Percentiles rank a stretch among this genome's conserved stretches.
Conservation (phyloP, 768 basidiomycete genomes). For the Mycena rebaudengoi region DNA sequence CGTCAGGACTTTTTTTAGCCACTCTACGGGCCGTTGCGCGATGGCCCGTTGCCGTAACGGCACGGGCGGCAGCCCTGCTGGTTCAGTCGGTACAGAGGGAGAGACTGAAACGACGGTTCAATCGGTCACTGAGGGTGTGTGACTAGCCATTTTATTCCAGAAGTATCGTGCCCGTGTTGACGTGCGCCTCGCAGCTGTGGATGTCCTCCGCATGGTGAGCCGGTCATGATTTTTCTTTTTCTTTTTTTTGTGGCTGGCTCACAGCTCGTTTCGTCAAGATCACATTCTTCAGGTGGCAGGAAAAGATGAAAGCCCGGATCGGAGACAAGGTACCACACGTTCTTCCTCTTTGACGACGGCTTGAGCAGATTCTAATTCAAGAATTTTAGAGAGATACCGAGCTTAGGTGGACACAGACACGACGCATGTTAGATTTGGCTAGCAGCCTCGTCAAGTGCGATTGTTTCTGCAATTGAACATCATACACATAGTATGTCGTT, state of each 20-base stretch:
- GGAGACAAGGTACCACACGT: conserved; percentile 44
- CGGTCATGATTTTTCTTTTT: background rate
- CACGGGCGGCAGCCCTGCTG: no score
- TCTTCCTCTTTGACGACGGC: no score
- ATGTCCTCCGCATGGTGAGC: conserved; percentile 72
- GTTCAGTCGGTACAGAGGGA: conserved; percentile 47
- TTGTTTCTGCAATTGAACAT: background rate
- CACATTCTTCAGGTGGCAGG: conserved; percentile 70
- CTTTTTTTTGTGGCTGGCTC: background rate
- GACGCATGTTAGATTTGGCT: conserved; percentile 48
- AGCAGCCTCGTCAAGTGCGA: conserved; percentile 42
- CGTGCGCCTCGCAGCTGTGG: conserved; percentile 50
- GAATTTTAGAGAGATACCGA: conserved; percentile 54
- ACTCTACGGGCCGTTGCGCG: no score
- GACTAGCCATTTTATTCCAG: conserved; percentile 29
- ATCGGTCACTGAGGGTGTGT: conserved; percentile 65
- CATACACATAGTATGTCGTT: conserved; percentile 40
- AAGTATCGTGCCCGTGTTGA: background rate
- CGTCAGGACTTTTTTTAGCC: no score
- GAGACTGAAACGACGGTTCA: conserved; percentile 67
- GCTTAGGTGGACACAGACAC: conserved; percentile 48
- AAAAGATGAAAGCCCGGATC: conserved; percentile 62
- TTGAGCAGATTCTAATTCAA: conserved; percentile 11
- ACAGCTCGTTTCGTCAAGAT: background rate
- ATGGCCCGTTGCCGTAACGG: no score